phyloP scores from a whole-genome alignment of 108 stramenopile genomes.

The Cyclotella atomus region DNA sequence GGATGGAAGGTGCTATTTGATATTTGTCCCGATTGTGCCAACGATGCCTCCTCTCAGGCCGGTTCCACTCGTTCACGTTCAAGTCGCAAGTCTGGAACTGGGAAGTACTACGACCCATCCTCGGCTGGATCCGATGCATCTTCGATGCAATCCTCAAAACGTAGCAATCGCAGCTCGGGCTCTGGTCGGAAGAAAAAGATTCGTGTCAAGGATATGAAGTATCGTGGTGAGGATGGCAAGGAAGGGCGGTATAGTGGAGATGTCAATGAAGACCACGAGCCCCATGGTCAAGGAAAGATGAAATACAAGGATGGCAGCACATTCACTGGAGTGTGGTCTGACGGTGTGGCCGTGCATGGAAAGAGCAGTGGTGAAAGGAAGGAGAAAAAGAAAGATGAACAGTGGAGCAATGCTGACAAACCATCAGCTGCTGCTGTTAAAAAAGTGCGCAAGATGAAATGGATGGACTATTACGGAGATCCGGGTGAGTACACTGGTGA shows the following conservation, averaged over 20 bases:
- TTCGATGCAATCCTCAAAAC: slow-evolving; percentile 10
- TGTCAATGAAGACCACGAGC: slow-evolving; percentile 49
- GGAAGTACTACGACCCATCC: slow-evolving; percentile 30
- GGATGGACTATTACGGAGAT: slow-evolving; percentile 55
- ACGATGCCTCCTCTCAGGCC: slow-evolving; percentile 31
- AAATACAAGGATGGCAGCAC: slow-evolving; percentile 44
- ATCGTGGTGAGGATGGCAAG: slow-evolving; percentile 33
- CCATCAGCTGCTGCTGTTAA: not conserved
- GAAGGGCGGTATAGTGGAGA: slow-evolving; percentile 46
- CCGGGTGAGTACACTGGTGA: slow-evolving; percentile 47
- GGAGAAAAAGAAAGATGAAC: slow-evolving; percentile 7
- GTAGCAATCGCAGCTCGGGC: too few relatives aligned
- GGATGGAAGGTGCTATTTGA: slow-evolving; percentile 52
- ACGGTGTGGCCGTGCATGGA: slow-evolving; percentile 42
- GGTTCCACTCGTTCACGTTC: slow-evolving; percentile 22
- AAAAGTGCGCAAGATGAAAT: slow-evolving; percentile 50
- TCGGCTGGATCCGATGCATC: slow-evolving; percentile 31
- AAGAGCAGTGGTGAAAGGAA: slow-evolving; percentile 19
- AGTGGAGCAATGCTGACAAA: slow-evolving; percentile 15
- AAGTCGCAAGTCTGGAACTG: slow-evolving; percentile 30
- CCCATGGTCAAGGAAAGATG: slow-evolving; percentile 51
- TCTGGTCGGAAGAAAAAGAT: slow-evolving; percentile 37
- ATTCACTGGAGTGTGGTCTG: slow-evolving; percentile 46
- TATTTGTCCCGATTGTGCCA: slow-evolving; percentile 51
- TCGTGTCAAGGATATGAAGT: slow-evolving; percentile 52